Base-by-base conservation (phyloP, 129 eudicot genomes). In the Flaveria brownii region DNA sequence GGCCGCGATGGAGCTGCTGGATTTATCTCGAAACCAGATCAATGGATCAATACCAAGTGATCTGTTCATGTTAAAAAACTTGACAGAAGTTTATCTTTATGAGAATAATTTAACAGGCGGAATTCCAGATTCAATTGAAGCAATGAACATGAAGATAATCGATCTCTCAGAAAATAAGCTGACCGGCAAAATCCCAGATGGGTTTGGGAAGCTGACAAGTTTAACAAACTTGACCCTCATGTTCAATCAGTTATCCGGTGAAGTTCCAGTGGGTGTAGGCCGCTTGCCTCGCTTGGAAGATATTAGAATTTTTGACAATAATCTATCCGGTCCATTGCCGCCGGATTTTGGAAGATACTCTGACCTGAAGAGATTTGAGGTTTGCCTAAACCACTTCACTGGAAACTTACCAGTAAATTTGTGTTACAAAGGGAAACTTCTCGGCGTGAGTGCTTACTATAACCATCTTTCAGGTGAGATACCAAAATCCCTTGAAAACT, bases 261-360 rank as follows among this genome's bases (percentile, higher is more conserved):
- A 68, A 17, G 56, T 92, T 64, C 97, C 97, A 2, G 65, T 3
- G 52, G 74, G 86, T 57, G 72, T 89, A 7, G 89, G 89, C 18
- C 84, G 73, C 4, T 69, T 92, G 60, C 96, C 97, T 9, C 20
- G 60, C 6, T 71, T 92, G 64, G 50, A 13, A 17, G 76, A 85
- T 23, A 0, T 92, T 65, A 56, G 75, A 57, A 22, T 92, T 47
- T 92, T 14, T 22, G 62, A 10, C 41, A 92, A 92, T 64, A 81
- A 84, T 9, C 70, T 89, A 36, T 80, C 91, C 0, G 97, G 97
- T 12, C 81, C 62, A 47, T 28, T 92, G 68, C 96, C 97, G 9
- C 91, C 82, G 12, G 96, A 92, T 50, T 81, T 92, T 28, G 97
- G 97, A 30, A 68, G 75, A 74, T 81, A 81, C 78, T 92, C 97